Percentiles rank a stretch among this genome's conserved stretches.
Conservation (phyloP, 495 filamentous ascomycete species). For the Penicillium coprophilum region DNA sequence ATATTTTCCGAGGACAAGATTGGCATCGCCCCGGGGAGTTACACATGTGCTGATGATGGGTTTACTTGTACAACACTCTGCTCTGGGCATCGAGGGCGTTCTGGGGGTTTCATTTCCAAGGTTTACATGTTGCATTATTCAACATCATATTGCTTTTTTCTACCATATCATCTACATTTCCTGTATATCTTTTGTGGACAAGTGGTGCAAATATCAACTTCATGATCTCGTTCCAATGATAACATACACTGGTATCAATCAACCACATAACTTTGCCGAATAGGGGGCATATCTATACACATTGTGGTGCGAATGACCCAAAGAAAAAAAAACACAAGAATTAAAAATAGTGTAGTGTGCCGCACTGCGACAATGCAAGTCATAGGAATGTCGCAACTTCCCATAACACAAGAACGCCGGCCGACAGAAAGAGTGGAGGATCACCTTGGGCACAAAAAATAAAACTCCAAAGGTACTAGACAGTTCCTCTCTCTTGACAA, state of each 20-base stretch:
- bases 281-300: background rate
- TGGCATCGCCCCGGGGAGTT: conserved; percentile 16
- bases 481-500: background rate
- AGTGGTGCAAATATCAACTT: conserved; percentile 14
- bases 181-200: conserved; percentile 9
- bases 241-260: conserved; percentile 2
- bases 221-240: conserved; percentile 12
- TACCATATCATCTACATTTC: conserved; percentile 14
- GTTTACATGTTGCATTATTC: background rate
- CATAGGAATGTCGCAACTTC: conserved; percentile 7
- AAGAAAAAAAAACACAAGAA: conserved; percentile 5
- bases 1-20: background rate
- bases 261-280: background rate
- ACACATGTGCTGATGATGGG: conserved; percentile 20
- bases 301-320: background rate
- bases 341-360: conserved; percentile 11
- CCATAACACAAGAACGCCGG: conserved; percentile 23
- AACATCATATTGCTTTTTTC: conserved; percentile 1
- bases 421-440: conserved; percentile 16
- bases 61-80: conserved; percentile 38
- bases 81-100: conserved; percentile 41
- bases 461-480: background rate
- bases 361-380: conserved; percentile 16
- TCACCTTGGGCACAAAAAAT: conserved; percentile 3
- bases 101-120: conserved; percentile 10